Conservation (phyloP, 495 filamentous ascomycete species). For the Penicillium coffeae region DNA sequence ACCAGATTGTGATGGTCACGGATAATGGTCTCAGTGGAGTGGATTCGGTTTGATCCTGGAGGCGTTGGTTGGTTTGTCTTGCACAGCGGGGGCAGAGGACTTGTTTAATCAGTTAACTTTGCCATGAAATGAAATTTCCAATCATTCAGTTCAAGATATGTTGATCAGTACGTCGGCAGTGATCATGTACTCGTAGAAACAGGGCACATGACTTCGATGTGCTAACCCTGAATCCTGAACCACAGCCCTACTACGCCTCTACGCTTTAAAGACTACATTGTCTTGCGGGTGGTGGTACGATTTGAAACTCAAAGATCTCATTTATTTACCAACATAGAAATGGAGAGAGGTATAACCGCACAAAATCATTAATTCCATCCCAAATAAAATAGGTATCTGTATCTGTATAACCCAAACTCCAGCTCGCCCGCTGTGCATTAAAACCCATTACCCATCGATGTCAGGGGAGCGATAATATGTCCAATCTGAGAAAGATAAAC, state of each 20-base stretch:
- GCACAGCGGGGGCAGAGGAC: constrained; percentile 17
- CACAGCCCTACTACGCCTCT: too few species aligned
- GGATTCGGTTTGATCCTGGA: constrained; percentile 15
- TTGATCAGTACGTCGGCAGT: background rate
- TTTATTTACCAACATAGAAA: constrained; percentile 5
- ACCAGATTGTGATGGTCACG: constrained; percentile 16
- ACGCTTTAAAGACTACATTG: too few species aligned
- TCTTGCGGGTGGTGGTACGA: too few species aligned
- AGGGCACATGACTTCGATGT: too few species aligned
- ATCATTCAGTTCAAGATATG: background rate
- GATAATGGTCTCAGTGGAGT: constrained; percentile 18
- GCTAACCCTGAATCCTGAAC: too few species aligned
- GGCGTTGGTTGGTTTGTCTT: constrained; percentile 31
- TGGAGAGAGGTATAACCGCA: constrained; percentile 6
- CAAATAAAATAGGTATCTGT: constrained; percentile 18
- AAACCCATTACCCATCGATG: constrained; percentile 5
- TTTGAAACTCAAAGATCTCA: background rate
- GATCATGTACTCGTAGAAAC: background rate
- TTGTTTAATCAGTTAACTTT: background rate
- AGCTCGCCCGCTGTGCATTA: constrained; percentile 12
- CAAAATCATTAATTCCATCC: constrained; percentile 3
- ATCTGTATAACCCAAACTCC: constrained; percentile 18
- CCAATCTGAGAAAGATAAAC: background rate
- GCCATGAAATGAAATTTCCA: background rate
- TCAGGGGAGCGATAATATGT: background rate